A percentile compares a stretch with the other conserved stretches of the same genome.
Conservation (phyloP, 164 flowering plant genomes). For the Santalum album region DNA sequence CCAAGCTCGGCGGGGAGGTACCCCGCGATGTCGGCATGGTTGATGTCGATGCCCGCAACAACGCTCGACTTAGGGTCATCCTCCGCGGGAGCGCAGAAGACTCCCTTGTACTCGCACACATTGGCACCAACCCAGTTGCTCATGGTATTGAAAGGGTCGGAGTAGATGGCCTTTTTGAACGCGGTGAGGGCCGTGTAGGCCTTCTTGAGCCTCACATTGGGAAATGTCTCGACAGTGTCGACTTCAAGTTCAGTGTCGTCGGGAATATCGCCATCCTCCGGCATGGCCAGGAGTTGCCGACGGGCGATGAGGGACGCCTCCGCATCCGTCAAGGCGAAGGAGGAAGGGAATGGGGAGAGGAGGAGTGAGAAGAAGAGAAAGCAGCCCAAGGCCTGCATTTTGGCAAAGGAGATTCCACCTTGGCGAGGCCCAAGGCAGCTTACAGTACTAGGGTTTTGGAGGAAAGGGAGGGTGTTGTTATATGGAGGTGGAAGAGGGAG, state of each 20-base stretch:
- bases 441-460: slow-evolving; percentile 4
- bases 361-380: slow-evolving; percentile 19
- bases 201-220: slow-evolving; percentile 39
- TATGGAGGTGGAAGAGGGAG: slow-evolving; percentile 8
- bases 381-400: slow-evolving; percentile 36
- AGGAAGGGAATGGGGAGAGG: slow-evolving; percentile 9
- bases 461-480: slow-evolving; percentile 11
- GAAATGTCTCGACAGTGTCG: slow-evolving; percentile 17
- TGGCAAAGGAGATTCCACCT: slow-evolving; percentile 13
- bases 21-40: slow-evolving; percentile 68
- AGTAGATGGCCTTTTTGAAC: slow-evolving; percentile 60
- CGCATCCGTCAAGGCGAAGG: slow-evolving; percentile 18
- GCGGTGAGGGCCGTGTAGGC: slow-evolving; percentile 65
- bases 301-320: slow-evolving; percentile 37
- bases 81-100: slow-evolving; percentile 50
- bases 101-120: slow-evolving; percentile 60
- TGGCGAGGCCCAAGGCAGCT: slow-evolving; percentile 44
- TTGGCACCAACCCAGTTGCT: slow-evolving; percentile 60
- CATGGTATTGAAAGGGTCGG: slow-evolving; percentile 55
- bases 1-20: slow-evolving; percentile 66
- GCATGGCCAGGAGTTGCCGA: slow-evolving; percentile 31
- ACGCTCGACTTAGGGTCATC: slow-evolving; percentile 39
- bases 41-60: slow-evolving; percentile 73
- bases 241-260: slow-evolving; percentile 23
- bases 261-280: slow-evolving; percentile 25